phyloP scores from a whole-genome alignment of 192 early-diverging fungal genomes.

The Backusella luteola region DNA sequence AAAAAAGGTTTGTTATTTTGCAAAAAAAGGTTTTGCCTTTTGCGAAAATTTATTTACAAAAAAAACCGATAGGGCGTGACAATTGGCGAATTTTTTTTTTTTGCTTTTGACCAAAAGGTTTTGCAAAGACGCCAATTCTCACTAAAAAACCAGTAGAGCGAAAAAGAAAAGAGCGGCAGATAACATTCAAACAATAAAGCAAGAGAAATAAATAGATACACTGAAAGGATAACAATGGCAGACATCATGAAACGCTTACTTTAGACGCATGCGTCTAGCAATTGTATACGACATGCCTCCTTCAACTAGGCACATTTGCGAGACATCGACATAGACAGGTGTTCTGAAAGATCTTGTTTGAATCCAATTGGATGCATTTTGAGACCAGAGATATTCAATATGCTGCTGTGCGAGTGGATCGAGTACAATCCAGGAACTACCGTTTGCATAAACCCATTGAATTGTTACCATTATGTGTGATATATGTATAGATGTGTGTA shows the following conservation, averaged over 20 bases:
- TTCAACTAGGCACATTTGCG: background rate
- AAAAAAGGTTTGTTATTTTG: no score
- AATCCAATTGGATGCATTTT: conserved; percentile 8
- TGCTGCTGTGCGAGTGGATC: background rate
- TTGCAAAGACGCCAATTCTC: no score
- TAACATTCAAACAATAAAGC: background rate
- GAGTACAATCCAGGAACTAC: background rate
- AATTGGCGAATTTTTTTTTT: no score
- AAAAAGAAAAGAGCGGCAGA: background rate
- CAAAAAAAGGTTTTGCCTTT: no score
- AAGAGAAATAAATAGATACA: background rate
- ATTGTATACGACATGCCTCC: background rate
- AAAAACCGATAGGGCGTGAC: no score
- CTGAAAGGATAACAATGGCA: background rate
- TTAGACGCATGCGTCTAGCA: background rate
- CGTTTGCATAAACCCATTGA: conserved; percentile 12
- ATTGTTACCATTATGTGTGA: background rate
- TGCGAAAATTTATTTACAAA: no score
- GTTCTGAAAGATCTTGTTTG: background rate
- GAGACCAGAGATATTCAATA: conserved; percentile 9
- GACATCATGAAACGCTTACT: background rate
- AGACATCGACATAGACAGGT: conserved; percentile 15
- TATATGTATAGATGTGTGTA: background rate
- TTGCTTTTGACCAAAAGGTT: no score
- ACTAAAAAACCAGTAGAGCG: no score